Evolutionary conservation across 1,284 basidiomycete species (phyloP).

Genomic region (Rhodotorula sp.): DNA sequence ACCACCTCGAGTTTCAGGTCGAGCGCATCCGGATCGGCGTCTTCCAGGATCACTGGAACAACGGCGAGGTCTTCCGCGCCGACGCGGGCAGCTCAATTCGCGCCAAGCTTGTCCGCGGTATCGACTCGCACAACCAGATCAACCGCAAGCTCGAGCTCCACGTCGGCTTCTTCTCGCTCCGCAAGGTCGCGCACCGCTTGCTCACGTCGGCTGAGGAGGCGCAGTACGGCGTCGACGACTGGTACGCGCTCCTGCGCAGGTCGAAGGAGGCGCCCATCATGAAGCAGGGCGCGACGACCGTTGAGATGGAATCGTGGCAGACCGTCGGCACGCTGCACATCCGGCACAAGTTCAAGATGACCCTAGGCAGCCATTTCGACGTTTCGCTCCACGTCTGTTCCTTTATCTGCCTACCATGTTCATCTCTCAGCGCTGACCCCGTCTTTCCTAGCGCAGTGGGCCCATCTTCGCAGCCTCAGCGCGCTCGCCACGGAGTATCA

Average conservation of each 20-base stretch:
- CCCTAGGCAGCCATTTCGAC: conserved; percentile 33
- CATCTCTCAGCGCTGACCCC: neutral
- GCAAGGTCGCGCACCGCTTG: conserved; percentile 22
- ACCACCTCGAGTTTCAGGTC: conserved; percentile 30
- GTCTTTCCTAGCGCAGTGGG: conserved; percentile 2
- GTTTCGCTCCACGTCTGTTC: conserved; percentile 35
- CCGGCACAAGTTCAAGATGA: conserved; percentile 34
- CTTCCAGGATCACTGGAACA: conserved; percentile 39
- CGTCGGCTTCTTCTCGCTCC: conserved; percentile 31
- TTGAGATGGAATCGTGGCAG: conserved; percentile 34
- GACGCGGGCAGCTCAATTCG: conserved; percentile 35
- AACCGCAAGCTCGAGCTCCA: conserved; percentile 30
- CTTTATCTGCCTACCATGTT: too few species aligned
- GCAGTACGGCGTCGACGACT: conserved; percentile 26
- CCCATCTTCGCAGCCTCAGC: conserved; percentile 17
- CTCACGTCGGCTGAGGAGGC: conserved; percentile 30
- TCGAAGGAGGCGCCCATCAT: conserved; percentile 34
- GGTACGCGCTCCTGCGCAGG: conserved; percentile 32
- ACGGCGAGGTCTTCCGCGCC: conserved; percentile 36
- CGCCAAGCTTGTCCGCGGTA: conserved; percentile 30
- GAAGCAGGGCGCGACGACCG: conserved; percentile 29
- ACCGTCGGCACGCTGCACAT: conserved; percentile 10
- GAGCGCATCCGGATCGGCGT: conserved; percentile 36
- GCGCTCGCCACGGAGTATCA: conserved; percentile 13
- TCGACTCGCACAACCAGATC: conserved; percentile 12